Conservation (phyloP, 1,284 basidiomycete species). For the Ustilago shanxiensis region DNA sequence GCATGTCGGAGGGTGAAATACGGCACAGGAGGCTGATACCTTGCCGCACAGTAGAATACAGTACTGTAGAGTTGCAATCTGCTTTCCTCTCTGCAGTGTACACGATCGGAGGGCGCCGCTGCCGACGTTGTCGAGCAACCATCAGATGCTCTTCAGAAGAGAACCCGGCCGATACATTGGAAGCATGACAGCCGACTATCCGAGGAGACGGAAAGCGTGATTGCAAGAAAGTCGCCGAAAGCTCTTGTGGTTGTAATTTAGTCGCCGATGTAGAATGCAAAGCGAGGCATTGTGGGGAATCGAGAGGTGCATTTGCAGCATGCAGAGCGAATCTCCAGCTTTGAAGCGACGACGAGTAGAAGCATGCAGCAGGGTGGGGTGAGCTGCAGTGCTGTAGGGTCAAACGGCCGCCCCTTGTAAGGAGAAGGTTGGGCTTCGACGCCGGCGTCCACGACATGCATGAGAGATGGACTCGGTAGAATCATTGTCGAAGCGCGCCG, state of each 20-base stretch:
- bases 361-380: conserved; percentile 1
- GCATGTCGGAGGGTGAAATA: background rate
- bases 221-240: background rate
- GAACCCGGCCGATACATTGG: background rate
- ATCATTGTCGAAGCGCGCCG: conserved; percentile 1
- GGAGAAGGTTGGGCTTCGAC: background rate
- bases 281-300: background rate
- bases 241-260: background rate
- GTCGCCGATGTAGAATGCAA: background rate
- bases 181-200: background rate
- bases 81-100: no score
- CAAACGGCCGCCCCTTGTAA: no score
- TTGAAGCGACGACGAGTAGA: background rate
- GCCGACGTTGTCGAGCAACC: background rate
- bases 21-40: background rate
- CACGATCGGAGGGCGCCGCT: no score
- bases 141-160: background rate
- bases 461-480: background rate
- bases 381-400: background rate
- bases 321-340: background rate
- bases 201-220: background rate
- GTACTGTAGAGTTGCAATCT: no score
- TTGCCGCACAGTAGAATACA: no score
- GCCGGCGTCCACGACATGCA: conserved; percentile 5
- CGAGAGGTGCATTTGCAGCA: background rate